A percentile compares a stretch with the other conserved stretches of the same genome.
Conservation (phyloP, 306 rosid species). For the Rosa rugosa region DNA sequence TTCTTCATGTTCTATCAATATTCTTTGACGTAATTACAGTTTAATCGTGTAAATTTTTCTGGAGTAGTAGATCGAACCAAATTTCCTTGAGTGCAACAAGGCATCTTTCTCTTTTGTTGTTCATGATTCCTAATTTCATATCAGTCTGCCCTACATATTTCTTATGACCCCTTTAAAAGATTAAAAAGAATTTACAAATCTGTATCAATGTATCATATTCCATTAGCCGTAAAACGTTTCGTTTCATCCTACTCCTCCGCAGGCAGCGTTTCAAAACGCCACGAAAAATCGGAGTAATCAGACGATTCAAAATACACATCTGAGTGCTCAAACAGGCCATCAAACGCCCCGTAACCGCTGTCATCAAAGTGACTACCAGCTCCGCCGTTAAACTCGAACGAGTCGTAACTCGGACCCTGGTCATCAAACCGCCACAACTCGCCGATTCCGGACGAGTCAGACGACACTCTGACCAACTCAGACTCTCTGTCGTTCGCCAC, state of each 20-base stretch:
- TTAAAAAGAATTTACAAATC: conserved; percentile 37
- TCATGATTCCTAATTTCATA: conserved; percentile 14
- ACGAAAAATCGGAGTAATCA: conserved; percentile 46
- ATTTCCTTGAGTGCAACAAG: background rate
- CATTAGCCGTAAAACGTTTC: background rate
- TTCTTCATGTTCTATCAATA: background rate
- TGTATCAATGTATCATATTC: conserved; percentile 9
- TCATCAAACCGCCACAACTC: conserved; percentile 73
- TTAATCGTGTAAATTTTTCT: background rate
- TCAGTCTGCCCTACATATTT: conserved; percentile 20
- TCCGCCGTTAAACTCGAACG: conserved; percentile 42
- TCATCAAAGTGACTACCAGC: conserved; percentile 12
- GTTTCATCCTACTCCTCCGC: conserved; percentile 50
- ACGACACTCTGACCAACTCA: conserved; percentile 46
- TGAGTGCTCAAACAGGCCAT: conserved; percentile 63
- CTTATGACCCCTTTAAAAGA: background rate
- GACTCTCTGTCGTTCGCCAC: conserved; percentile 22
- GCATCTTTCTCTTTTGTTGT: background rate
- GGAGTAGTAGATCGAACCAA: background rate
- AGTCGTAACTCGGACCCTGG: conserved; percentile 53
- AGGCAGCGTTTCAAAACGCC: conserved; percentile 71
- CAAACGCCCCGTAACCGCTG: conserved; percentile 43
- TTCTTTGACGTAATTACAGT: too few species aligned
- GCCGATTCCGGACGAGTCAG: conserved; percentile 61
- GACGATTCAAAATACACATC: conserved; percentile 62